Conservation (phyloP, 2,329 filamentous ascomycete genomes). For the Sporothrix variecibatus region DNA sequence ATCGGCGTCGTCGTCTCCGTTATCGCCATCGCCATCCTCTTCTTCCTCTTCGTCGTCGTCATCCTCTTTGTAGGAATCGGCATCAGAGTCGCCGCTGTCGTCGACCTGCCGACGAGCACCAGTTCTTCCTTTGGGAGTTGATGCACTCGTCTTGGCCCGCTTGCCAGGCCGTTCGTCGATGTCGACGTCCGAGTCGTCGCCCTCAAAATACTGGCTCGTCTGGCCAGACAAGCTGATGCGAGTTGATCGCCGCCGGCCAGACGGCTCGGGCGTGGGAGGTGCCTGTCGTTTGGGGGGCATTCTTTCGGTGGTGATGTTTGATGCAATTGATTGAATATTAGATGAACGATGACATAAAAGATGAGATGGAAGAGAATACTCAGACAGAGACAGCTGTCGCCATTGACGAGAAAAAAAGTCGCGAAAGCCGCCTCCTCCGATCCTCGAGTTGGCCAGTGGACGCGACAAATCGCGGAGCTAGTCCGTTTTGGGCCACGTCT, state of each 20-base stretch:
- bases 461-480: slow-evolving; percentile 23
- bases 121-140: not conserved
- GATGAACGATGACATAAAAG: not conserved
- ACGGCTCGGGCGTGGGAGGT: slow-evolving; percentile 34
- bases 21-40: slow-evolving; percentile 32
- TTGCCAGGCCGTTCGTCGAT: slow-evolving; percentile 23
- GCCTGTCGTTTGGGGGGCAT: slow-evolving; percentile 48
- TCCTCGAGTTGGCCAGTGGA: not conserved
- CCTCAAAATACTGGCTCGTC: slow-evolving; percentile 57
- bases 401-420: not conserved
- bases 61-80: slow-evolving; percentile 34
- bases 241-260: slow-evolving; percentile 48
- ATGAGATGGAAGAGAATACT: not conserved
- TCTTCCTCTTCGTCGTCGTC: slow-evolving; percentile 38
- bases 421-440: not conserved
- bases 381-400: not conserved
- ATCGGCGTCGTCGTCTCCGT: slow-evolving; percentile 36
- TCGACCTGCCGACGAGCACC: slow-evolving; percentile 29
- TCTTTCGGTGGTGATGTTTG: not conserved
- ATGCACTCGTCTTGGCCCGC: slow-evolving; percentile 24
- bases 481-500: not conserved
- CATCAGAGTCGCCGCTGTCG: slow-evolving; percentile 32
- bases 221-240: slow-evolving; percentile 47
- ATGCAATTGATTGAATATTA: not conserved
- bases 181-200: slow-evolving; percentile 33